Evolutionary conservation across 306 rosid genomes (phyloP), one percentile per base, ranked within the genome.

Genomic region (Rubus parviflorus): DNA sequence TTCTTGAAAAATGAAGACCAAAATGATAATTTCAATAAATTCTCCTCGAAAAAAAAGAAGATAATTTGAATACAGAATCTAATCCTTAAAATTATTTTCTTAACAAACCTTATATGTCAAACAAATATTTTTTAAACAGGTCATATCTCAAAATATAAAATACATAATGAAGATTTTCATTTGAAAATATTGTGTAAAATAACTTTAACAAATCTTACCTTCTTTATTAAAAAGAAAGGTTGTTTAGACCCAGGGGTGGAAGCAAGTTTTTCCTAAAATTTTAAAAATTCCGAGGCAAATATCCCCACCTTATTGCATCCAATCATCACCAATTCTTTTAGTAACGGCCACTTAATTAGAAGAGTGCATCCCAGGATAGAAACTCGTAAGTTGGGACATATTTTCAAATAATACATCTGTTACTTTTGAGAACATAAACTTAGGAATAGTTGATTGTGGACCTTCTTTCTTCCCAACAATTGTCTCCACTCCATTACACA

Each of bases 301-400:
- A 75, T 20, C 20, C 46, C 22, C 41, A 70, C 54, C 12, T 35
- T 46, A 0, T 2, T 1, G 54, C 17, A 74, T 9, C 6, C 0
- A 0, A 1, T 25, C 49, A n/a, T n/a, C n/a, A n/a, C n/a, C n/a
- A n/a, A n/a, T n/a, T n/a, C n/a, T n/a, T n/a, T n/a, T 17, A 83
- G 57, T 23, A 35, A 51, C 17, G 82, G 79, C 58, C 85, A 83
- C 30, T n/a, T n/a, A n/a, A n/a, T 68, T 35, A 46, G 69, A 69
- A 25, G 70, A 35, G 46, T 75, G 56, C 20, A 48, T n/a, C 25
- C 84, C 74, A 0, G 48, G 66, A 53, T 43, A 83, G 14, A 86
- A 83, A 19, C 70, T 40, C 40, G 13, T 60, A 0, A 86, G 73
- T 25, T 78, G 11, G 7, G 15, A 4, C 16, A 48, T 4, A 1